phyloP scores from a whole-genome alignment of 1,284 basidiomycete genomes.

The Melampsora allii-populina region DNA sequence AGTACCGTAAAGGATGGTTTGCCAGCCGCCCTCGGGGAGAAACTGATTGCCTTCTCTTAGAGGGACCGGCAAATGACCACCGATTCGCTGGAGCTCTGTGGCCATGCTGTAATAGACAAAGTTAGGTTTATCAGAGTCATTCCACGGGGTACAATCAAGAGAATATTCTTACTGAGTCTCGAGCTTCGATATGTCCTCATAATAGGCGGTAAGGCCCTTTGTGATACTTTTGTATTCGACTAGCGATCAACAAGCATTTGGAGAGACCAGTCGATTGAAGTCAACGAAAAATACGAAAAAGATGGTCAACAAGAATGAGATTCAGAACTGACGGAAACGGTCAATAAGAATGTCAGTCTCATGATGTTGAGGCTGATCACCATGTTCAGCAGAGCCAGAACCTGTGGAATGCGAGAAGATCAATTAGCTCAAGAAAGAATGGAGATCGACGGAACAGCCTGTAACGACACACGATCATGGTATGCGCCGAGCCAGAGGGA shows the following conservation, averaged over 20 bases:
- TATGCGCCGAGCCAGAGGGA: neutral
- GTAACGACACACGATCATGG: neutral
- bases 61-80: slow-evolving; percentile 33
- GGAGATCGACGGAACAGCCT: neutral
- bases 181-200: slow-evolving; percentile 33
- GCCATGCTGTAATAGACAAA: slow-evolving; percentile 12
- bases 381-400: slow-evolving; percentile 34
- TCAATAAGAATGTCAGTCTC: slow-evolving; percentile 38
- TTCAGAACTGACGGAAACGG: slow-evolving; percentile 16
- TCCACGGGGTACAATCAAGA: neutral
- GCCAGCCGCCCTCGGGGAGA: slow-evolving; percentile 40
- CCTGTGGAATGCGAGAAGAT: neutral
- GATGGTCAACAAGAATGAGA: neutral
- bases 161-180: slow-evolving; percentile 24
- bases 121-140: neutral
- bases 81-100: slow-evolving; percentile 25
- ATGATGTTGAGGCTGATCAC: slow-evolving; percentile 33
- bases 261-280: neutral
- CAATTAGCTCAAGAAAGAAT: too few species aligned
- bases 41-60: slow-evolving; percentile 40
- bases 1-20: slow-evolving; percentile 17
- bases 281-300: neutral
- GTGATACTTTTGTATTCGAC: slow-evolving; percentile 41
- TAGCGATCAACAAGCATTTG: neutral
- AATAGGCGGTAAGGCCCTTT: slow-evolving; percentile 36